Evolutionary conservation across 2,329 filamentous ascomycete genomes (phyloP), one percentile per base, ranked within the genome.

Genomic region (Neonectria magnoliae): DNA sequence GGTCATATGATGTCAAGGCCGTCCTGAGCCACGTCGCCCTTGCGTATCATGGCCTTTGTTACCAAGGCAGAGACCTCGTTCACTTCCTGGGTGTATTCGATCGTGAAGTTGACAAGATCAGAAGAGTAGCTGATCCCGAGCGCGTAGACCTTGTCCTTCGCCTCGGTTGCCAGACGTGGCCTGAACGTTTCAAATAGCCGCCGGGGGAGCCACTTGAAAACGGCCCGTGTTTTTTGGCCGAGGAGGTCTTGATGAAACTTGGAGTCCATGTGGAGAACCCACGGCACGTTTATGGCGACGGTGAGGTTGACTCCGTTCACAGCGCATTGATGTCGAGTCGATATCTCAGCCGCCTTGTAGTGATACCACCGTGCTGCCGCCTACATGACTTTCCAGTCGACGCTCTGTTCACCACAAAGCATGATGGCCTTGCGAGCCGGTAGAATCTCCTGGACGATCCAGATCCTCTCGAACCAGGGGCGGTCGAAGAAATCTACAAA

Each of bases 391-490:
- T 63, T 58, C 66, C 68, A 71, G 0, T 57, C 31, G 6, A 69
- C 18, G 36, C 57, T 66, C 11, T 66, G 29, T 0, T 57, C 2
- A 4, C 69, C 66, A 10, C 68, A 69, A 4, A 69, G 33, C 7
- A 68, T 54, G 16, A 71, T 50, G 1, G 64, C 69, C 14, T 69
- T 69, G 3, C 69, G 69, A 5, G 68, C 69, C 42, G 64, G 69
- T 0, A 71, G 62, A 16, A 71, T 71, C 36, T 71, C 70, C 45
- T 72, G 69, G 16, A 72, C 68, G 3, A 64, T 69, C 69, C 69
- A 72, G 31, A 71, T 68, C 0, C 68, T 66, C 6, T 70, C 59
- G 10, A 68, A 71, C 70, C 68, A 72, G 13, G 69, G 52, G 8
- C 59, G 45, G 11, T 69, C 61, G 27, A 62, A 71, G 48, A 71